phyloP scores from a whole-genome alignment of 2,329 filamentous ascomycete species.

The Didymella glomerata region DNA sequence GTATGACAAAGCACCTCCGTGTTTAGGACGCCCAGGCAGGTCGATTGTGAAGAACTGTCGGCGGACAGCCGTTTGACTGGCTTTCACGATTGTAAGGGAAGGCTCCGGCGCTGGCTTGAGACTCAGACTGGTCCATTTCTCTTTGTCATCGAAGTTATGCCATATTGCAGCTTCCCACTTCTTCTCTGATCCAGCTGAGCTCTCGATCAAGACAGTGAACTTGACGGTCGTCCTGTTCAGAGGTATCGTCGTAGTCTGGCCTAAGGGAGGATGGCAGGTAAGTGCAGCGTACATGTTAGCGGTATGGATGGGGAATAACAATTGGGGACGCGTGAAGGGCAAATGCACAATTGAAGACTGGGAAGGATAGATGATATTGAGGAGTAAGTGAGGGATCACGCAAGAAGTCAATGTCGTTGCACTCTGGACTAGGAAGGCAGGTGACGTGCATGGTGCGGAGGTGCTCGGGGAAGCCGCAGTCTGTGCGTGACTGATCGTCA shows the following conservation, averaged over 20 bases:
- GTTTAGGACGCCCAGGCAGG: slow-evolving; percentile 56
- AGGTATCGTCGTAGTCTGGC: slow-evolving; percentile 72
- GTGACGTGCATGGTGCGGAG: slow-evolving; percentile 36
- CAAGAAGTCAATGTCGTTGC: slow-evolving; percentile 14
- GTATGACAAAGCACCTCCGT: slow-evolving; percentile 65
- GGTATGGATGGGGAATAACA: neutral
- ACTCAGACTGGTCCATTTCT: slow-evolving; percentile 66
- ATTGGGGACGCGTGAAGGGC: neutral
- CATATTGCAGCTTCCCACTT: slow-evolving; percentile 79
- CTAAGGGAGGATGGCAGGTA: slow-evolving; percentile 74
- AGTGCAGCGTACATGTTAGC: slow-evolving; percentile 61
- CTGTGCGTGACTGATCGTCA: slow-evolving; percentile 13
- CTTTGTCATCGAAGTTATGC: slow-evolving; percentile 68
- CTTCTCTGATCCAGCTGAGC: slow-evolving; percentile 62
- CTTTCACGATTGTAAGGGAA: slow-evolving; percentile 36
- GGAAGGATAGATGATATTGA: slow-evolving; percentile 5
- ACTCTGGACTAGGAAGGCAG: slow-evolving; percentile 27
- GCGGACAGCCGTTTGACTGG: slow-evolving; percentile 23
- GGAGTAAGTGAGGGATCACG: slow-evolving; percentile 4
- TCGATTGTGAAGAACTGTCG: slow-evolving; percentile 64
- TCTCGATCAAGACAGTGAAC: slow-evolving; percentile 76
- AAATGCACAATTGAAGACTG: slow-evolving; percentile 2
- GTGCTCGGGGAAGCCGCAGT: slow-evolving; percentile 31
- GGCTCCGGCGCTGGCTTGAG: slow-evolving; percentile 57
- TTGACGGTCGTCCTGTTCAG: slow-evolving; percentile 51